A percentile compares a stretch with the other conserved stretches of the same genome.
These are phyloP conservation scores for Fusarium sp. DNA, from an alignment of 2,329 filamentous ascomycete genomes.

Conservation along the genomic window DNA sequence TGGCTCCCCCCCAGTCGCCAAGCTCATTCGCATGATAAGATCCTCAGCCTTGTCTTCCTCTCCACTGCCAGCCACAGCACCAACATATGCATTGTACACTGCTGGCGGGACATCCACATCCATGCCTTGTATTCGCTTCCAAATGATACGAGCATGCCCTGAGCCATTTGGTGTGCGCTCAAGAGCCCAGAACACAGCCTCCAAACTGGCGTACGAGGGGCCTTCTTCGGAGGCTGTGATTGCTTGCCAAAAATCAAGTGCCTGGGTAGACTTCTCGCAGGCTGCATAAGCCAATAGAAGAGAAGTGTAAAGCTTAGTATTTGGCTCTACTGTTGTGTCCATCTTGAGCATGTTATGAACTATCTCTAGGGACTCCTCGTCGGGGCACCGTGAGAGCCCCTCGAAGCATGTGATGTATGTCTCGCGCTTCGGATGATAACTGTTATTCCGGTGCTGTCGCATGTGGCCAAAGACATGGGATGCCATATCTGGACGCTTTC, in stretches of 20 bases:
- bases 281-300: slow-evolving; percentile 88
- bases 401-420: slow-evolving; percentile 85
- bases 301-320: slow-evolving; percentile 82
- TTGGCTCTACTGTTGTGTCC: slow-evolving; percentile 82
- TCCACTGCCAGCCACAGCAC: slow-evolving; percentile 79
- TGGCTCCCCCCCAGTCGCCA: slow-evolving; percentile 75
- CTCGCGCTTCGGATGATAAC: slow-evolving; percentile 75
- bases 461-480: slow-evolving; percentile 91
- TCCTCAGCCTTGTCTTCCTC: slow-evolving; percentile 76
- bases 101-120: slow-evolving; percentile 81
- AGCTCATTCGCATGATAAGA: slow-evolving; percentile 75
- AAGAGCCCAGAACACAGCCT: slow-evolving; percentile 84
- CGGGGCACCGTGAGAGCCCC: slow-evolving; percentile 72
- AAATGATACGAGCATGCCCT: slow-evolving; percentile 74
- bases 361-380: slow-evolving; percentile 74
- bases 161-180: slow-evolving; percentile 72
- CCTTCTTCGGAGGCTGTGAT: slow-evolving; percentile 89
- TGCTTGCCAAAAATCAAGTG: slow-evolving; percentile 85
- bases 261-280: slow-evolving; percentile 74
- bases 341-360: slow-evolving; percentile 96
- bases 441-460: slow-evolving; percentile 77
- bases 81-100: slow-evolving; percentile 83
- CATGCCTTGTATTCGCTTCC: slow-evolving; percentile 77
- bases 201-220: slow-evolving; percentile 83
- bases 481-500: slow-evolving; percentile 85